These are phyloP conservation scores for Buxus sempervirens DNA, from an alignment of 164 flowering plant genomes.

Conservation along the genomic window DNA sequence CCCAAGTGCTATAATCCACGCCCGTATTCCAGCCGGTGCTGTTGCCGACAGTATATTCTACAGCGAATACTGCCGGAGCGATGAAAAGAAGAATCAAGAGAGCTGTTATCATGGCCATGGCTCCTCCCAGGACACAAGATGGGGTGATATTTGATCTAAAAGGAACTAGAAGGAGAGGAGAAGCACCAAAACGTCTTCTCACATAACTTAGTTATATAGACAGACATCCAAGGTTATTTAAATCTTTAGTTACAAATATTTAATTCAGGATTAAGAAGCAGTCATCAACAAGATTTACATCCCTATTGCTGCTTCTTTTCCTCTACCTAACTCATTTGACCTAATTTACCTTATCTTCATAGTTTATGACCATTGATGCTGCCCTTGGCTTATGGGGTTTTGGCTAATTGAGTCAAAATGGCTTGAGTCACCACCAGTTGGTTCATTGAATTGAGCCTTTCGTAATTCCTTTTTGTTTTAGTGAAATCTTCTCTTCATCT, in stretches of 20 bases:
- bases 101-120: slow-evolving; percentile 23
- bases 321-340: no score
- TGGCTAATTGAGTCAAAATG: no score
- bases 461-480: no score
- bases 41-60: slow-evolving; percentile 29
- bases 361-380: no score
- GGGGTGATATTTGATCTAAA: background rate
- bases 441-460: no score
- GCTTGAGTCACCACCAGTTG: no score
- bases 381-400: no score
- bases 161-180: background rate
- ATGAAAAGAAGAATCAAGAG: slow-evolving; percentile 24
- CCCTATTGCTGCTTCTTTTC: no score
- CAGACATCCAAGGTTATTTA: background rate
- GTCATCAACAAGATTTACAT: background rate
- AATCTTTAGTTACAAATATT: no score
- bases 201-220: background rate
- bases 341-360: no score
- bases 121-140: background rate
- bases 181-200: background rate
- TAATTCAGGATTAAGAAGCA: background rate
- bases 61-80: slow-evolving; percentile 28
- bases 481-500: no score
- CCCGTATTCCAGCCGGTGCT: slow-evolving; percentile 21
- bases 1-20: slow-evolving; percentile 29